Percentiles rank a stretch among this genome's conserved stretches.
Evolutionary conservation across 1,284 basidiomycete genomes (phyloP).

Genomic region (Cutaneotrichosporon sp.): DNA sequence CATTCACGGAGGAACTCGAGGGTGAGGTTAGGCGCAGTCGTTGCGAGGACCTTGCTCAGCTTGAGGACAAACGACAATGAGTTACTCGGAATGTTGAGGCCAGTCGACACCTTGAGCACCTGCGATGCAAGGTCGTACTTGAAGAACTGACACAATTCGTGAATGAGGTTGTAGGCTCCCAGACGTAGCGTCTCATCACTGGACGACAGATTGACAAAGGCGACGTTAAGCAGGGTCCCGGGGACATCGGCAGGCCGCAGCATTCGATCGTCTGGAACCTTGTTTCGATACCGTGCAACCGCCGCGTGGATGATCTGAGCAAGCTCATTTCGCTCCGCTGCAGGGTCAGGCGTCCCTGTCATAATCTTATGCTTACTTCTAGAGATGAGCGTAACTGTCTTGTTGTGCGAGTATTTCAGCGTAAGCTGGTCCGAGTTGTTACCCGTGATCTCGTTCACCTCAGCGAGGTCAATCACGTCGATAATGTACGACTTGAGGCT

Average conservation of each 20-base stretch:
- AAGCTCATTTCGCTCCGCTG: slow-evolving; percentile 60
- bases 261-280: slow-evolving; percentile 60
- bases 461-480: slow-evolving; percentile 47
- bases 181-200: slow-evolving; percentile 68
- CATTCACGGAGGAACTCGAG: slow-evolving; percentile 82
- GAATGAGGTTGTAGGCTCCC: slow-evolving; percentile 70
- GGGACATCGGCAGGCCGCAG: slow-evolving; percentile 75
- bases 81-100: slow-evolving; percentile 68
- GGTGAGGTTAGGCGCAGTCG: slow-evolving; percentile 69
- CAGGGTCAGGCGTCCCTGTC: slow-evolving; percentile 47
- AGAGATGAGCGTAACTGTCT: slow-evolving; percentile 38
- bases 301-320: slow-evolving; percentile 51
- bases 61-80: slow-evolving; percentile 60
- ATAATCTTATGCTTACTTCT: slow-evolving; percentile 22
- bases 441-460: slow-evolving; percentile 77
- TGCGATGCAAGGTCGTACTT: slow-evolving; percentile 67
- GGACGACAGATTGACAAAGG: slow-evolving; percentile 67
- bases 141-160: slow-evolving; percentile 70
- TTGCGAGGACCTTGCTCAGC: slow-evolving; percentile 67
- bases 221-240: slow-evolving; percentile 73
- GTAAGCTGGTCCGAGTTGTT: slow-evolving; percentile 74
- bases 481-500: slow-evolving; percentile 42
- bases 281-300: slow-evolving; percentile 40
- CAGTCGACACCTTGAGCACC: slow-evolving; percentile 55
- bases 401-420: slow-evolving; percentile 55